Evolutionary conservation across 257 asterid species (phyloP).

Genomic region (Ballota nigra): DNA sequence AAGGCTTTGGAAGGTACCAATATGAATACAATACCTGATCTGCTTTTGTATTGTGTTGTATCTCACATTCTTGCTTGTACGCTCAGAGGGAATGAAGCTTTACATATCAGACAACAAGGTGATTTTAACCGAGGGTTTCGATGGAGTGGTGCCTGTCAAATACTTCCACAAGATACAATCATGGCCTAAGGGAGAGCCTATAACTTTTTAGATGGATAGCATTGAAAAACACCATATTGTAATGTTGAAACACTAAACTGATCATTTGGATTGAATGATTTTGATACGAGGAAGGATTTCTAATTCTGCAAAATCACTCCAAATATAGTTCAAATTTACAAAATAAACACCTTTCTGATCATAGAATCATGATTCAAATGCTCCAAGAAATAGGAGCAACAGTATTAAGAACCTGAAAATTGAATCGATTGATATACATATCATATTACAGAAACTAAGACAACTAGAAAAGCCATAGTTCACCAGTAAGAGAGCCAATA

Average conservation of each 20-base stretch:
- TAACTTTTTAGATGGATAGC: slow-evolving; percentile 35
- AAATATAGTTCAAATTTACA: not conserved
- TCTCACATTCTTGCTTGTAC: slow-evolving; percentile 18
- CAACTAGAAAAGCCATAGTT: not conserved
- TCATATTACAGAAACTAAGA: not conserved
- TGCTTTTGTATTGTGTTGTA: not conserved
- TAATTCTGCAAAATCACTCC: not conserved
- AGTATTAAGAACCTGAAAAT: too few relatives aligned
- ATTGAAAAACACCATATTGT: too few relatives aligned
- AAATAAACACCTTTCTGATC: not conserved
- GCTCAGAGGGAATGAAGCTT: slow-evolving; percentile 85
- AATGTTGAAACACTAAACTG: not conserved
- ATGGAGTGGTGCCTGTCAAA: slow-evolving; percentile 73
- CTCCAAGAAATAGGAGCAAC: not conserved
- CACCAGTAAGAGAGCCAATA: not conserved
- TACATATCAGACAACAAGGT: slow-evolving; percentile 85
- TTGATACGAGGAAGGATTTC: not conserved
- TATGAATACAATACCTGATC: not conserved
- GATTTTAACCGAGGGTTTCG: slow-evolving; percentile 88
- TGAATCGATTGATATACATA: not conserved
- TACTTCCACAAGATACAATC: slow-evolving; percentile 79
- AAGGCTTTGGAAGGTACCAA: slow-evolving; percentile 86
- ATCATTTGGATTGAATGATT: not conserved
- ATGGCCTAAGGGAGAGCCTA: slow-evolving; percentile 70
- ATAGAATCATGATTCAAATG: not conserved